Evolutionary conservation across 2,329 filamentous ascomycete species (phyloP).

Genomic region (Alternaria sp.): DNA sequence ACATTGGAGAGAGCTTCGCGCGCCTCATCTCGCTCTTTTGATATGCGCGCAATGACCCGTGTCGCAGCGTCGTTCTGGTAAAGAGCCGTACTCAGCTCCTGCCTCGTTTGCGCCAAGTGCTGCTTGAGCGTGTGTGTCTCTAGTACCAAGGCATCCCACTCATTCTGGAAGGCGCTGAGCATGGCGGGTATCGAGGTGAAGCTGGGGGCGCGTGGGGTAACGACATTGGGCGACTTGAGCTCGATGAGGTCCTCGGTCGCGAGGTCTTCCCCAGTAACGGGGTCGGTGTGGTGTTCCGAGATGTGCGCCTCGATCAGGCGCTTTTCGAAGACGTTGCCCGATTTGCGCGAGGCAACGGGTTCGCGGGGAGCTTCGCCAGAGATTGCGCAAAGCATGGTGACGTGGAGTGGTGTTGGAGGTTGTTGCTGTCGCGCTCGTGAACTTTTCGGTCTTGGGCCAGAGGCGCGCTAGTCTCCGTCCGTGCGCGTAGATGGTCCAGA

Average conservation of each 20-base stretch:
- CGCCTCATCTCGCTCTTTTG: constrained; percentile 91
- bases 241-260: constrained; percentile 84
- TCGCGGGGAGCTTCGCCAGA: constrained; percentile 96
- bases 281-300: constrained; percentile 89
- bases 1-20: constrained; percentile 86
- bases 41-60: constrained; percentile 87
- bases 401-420: constrained; percentile 2
- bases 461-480: constrained; percentile 4
- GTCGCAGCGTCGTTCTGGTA: constrained; percentile 99
- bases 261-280: constrained; percentile 85
- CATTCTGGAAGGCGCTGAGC: constrained; percentile 93
- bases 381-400: constrained; percentile 64
- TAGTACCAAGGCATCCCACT: constrained; percentile 93
- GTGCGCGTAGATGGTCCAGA: neutral
- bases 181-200: constrained; percentile 96
- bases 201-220: constrained; percentile 87
- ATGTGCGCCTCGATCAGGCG: constrained; percentile 95
- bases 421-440: constrained; percentile 7
- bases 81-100: constrained; percentile 90
- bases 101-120: constrained; percentile 85
- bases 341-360: constrained; percentile 93
- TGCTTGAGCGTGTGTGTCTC: constrained; percentile 92
- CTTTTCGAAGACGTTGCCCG: constrained; percentile 92
- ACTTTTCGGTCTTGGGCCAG: constrained; percentile 7
- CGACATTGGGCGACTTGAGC: constrained; percentile 80